Evolutionary conservation across 2,329 filamentous ascomycete genomes (phyloP).

Genomic region (Fusarium odoratissimum): DNA sequence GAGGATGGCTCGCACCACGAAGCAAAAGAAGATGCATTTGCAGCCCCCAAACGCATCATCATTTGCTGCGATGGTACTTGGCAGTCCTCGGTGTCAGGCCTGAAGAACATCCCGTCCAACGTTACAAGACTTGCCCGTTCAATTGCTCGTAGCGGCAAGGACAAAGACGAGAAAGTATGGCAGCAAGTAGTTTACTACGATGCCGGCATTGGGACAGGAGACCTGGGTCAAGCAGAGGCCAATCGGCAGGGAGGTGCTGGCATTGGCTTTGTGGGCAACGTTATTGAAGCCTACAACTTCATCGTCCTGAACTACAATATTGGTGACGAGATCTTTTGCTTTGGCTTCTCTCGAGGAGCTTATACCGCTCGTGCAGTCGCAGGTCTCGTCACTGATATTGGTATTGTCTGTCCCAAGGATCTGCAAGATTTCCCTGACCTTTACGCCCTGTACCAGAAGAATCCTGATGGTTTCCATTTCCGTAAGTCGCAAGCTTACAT

Average conservation of each 20-base stretch:
- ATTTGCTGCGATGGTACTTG: slow-evolving; percentile 54
- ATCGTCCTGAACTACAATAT: slow-evolving; percentile 50
- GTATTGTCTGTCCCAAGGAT: slow-evolving; percentile 42
- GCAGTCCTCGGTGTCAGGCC: slow-evolving; percentile 45
- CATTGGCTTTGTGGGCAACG: slow-evolving; percentile 46
- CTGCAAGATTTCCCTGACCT: slow-evolving; percentile 44
- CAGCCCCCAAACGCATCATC: slow-evolving; percentile 44
- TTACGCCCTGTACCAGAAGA: slow-evolving; percentile 42
- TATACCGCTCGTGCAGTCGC: slow-evolving; percentile 53
- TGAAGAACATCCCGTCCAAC: slow-evolving; percentile 47
- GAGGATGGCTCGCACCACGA: slow-evolving; percentile 32
- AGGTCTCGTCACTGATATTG: slow-evolving; percentile 44
- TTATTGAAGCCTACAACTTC: slow-evolving; percentile 53
- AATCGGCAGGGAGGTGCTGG: slow-evolving; percentile 42
- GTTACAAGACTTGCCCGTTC: slow-evolving; percentile 50
- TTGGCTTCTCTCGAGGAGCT: slow-evolving; percentile 53
- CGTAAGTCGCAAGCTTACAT: slow-evolving; percentile 39
- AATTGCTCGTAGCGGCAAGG: slow-evolving; percentile 40
- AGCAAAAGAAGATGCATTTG: slow-evolving; percentile 10
- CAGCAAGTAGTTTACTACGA: slow-evolving; percentile 54
- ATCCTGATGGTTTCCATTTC: slow-evolving; percentile 34
- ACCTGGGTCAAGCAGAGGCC: slow-evolving; percentile 26
- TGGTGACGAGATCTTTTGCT: slow-evolving; percentile 49
- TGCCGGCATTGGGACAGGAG: slow-evolving; percentile 48
- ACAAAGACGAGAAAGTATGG: slow-evolving; percentile 45